These are phyloP conservation scores for Backusella tuberculispora DNA, from an alignment of 192 early-diverging fungal genomes.

Conservation along the genomic window DNA sequence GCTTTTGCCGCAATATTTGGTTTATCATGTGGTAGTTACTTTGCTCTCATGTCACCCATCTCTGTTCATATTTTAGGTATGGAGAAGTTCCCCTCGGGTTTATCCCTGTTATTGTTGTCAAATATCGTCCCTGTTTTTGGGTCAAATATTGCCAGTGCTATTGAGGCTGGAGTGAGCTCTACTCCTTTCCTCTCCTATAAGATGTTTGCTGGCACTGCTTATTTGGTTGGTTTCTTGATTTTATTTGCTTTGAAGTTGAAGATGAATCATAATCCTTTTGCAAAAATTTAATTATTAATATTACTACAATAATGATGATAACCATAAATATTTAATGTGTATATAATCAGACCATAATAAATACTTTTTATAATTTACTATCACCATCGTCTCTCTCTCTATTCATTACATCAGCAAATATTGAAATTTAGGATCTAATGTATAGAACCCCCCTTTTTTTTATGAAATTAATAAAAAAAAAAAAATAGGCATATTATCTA, in stretches of 20 bases:
- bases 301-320: no score
- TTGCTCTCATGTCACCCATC: conserved; percentile 40
- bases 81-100: conserved; percentile 31
- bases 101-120: conserved; percentile 32
- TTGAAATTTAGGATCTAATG: no score
- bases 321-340: no score
- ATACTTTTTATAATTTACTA: no score
- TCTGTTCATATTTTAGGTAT: conserved; percentile 23
- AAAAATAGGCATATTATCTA: no score
- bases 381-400: no score
- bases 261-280: conserved; percentile 1
- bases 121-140: conserved; percentile 39
- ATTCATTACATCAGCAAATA: no score
- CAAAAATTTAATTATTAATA: neutral
- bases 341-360: no score
- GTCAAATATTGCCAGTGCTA: conserved; percentile 37
- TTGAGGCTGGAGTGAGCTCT: conserved; percentile 33
- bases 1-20: conserved; percentile 41
- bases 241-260: conserved; percentile 4
- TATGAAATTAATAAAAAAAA: no score
- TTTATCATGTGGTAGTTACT: conserved; percentile 38
- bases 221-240: conserved; percentile 3
- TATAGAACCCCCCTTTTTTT: no score
- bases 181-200: conserved; percentile 41
- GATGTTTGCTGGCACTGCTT: conserved; percentile 45